phyloP scores from a whole-genome alignment of 2,329 filamentous ascomycete species.

The Fusarium musae region DNA sequence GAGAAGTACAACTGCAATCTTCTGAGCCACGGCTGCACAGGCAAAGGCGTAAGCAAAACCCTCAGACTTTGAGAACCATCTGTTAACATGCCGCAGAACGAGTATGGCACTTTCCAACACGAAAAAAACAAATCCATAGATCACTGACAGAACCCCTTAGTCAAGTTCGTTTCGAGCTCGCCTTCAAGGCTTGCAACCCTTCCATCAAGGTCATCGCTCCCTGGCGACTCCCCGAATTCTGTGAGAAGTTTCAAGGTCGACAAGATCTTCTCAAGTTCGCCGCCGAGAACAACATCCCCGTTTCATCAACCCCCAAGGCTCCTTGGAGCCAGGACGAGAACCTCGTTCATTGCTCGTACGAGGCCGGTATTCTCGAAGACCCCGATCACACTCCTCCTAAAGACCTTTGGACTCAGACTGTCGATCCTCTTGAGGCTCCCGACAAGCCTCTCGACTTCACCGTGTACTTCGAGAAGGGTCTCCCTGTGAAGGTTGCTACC shows the following conservation, averaged over 20 bases:
- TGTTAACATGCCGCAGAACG: slow-evolving; percentile 37
- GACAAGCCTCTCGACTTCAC: slow-evolving; percentile 73
- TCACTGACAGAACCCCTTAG: slow-evolving; percentile 33
- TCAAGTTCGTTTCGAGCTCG: slow-evolving; percentile 54
- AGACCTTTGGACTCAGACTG: slow-evolving; percentile 77
- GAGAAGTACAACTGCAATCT: slow-evolving; percentile 52
- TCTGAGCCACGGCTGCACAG: slow-evolving; percentile 66
- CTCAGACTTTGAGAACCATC: background rate
- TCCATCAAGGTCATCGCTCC: slow-evolving; percentile 79
- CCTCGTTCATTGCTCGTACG: slow-evolving; percentile 36
- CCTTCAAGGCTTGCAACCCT: slow-evolving; percentile 61
- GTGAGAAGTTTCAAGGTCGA: slow-evolving; percentile 68
- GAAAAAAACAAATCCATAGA: background rate
- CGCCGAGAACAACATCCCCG: slow-evolving; percentile 72
- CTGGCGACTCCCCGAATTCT: slow-evolving; percentile 77
- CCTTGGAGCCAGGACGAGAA: slow-evolving; percentile 68
- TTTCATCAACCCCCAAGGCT: slow-evolving; percentile 78
- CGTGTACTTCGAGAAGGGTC: slow-evolving; percentile 73
- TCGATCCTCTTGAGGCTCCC: slow-evolving; percentile 71
- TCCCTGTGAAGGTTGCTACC: slow-evolving; percentile 72
- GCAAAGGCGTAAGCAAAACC: slow-evolving; percentile 63
- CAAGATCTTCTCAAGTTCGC: slow-evolving; percentile 65
- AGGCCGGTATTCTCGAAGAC: slow-evolving; percentile 56
- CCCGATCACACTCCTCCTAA: slow-evolving; percentile 68
- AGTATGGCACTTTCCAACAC: slow-evolving; percentile 38